Evolutionary conservation across 805 yeast species (phyloP), one percentile per base, ranked within the genome.

Genomic region (Starmerella bombicola): DNA sequence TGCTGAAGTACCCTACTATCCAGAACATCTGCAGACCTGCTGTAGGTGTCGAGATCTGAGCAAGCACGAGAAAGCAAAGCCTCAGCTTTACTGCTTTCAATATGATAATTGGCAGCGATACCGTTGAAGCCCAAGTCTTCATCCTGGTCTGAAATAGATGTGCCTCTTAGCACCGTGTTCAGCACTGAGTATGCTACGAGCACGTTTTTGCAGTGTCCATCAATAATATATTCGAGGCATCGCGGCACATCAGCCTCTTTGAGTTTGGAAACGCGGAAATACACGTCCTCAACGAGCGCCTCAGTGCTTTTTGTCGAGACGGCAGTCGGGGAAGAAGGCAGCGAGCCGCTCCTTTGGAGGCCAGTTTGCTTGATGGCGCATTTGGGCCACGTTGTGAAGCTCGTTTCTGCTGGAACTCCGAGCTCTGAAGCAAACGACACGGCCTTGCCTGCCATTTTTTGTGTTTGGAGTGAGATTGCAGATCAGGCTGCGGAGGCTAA

Each of bases 1-100:
- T 51, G 54, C 17, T 47, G 46, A 9, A 43, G 26, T 4, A 43
- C 41, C 18, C 53, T 43, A 4, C 37, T 20, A 12, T 43, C 43
- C 12, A 47, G 43, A 8, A 49, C 48, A 18, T 45, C 18, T 4
- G 25, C 24, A 3, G 38, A 30, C 2, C 9, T 21, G 18, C 17
- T 15, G 22, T 17, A 29, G 13, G 12, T 28, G 25, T 25, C 32
- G 15, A 42, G 25, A 15, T 38, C 42, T 3, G 23, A 24, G 6
- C 21, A n/a, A 13, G 42, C 42, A n/a, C 24, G 13, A 2, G 16
- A 17, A 4, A 42, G 3, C 5, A 34, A 16, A 8, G 13, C 3
- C 28, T 6, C 5, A 13, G 31, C 19, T 16, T 33, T 30, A 3
- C 16, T 22, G 2, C n/a, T 13, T 16, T 34, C 19, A 20, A 38